These are phyloP conservation scores for Luzula sylvatica DNA, from an alignment of 176 grass and related monocot genomes.

Conservation along the genomic window DNA sequence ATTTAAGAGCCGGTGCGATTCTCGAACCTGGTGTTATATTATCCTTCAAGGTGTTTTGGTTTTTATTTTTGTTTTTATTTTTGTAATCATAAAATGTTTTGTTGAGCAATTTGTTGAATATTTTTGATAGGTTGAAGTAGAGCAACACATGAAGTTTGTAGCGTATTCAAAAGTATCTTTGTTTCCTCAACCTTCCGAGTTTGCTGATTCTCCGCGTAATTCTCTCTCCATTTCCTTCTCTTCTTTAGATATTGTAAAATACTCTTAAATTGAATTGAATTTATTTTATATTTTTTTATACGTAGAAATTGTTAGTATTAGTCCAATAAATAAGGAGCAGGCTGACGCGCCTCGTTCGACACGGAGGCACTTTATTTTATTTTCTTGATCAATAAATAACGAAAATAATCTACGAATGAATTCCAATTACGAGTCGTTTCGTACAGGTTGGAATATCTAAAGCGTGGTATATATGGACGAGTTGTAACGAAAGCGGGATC, in stretches of 20 bases:
- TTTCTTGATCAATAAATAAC: constrained; percentile 16
- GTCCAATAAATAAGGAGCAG: constrained; percentile 31
- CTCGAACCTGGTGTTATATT: constrained; percentile 78
- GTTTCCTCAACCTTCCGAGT: constrained; percentile 79
- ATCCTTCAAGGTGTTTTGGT: constrained; percentile 74
- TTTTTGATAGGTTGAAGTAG: constrained; percentile 75
- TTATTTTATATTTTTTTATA: constrained; percentile 10
- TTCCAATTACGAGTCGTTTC: constrained; percentile 1
- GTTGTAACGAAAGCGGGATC: constrained; percentile 33
- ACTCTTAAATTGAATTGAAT: constrained; percentile 11
- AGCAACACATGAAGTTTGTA: constrained; percentile 61
- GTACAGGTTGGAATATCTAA: constrained; percentile 41
- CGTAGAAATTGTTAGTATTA: constrained; percentile 76
- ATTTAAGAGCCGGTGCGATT: constrained; percentile 55
- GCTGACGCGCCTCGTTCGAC: constrained; percentile 27
- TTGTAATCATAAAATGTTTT: not conserved
- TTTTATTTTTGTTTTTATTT: constrained; percentile 2
- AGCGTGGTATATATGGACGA: constrained; percentile 83
- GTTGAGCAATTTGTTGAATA: constrained; percentile 11
- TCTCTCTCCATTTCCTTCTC: constrained; percentile 30
- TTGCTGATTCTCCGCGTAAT: constrained; percentile 71
- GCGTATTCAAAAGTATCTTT: constrained; percentile 89
- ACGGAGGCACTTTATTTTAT: constrained; percentile 35
- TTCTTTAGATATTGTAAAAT: constrained; percentile 16
- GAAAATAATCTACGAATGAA: not conserved